These are phyloP conservation scores for Suillus lakei DNA, from an alignment of 768 basidiomycete species.

Conservation along the genomic window DNA sequence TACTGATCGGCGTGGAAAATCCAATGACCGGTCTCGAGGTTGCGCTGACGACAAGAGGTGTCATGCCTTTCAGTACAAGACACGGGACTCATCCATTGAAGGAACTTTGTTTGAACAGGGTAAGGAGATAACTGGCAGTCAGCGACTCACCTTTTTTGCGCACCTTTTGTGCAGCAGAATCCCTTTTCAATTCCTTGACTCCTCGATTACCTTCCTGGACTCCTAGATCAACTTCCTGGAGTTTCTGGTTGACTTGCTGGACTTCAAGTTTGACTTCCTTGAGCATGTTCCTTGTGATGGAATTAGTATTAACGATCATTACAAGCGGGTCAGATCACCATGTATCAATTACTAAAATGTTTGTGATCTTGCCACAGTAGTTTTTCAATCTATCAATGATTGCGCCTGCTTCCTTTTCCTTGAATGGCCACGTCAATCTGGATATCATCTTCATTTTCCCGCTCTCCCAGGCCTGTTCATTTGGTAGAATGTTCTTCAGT, in stretches of 20 bases:
- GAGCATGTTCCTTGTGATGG: background rate
- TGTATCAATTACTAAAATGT: background rate
- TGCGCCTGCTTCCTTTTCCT: background rate
- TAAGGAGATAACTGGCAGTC: background rate
- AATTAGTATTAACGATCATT: background rate
- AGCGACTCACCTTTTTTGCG: background rate
- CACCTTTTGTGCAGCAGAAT: background rate
- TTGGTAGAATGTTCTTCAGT: constrained; percentile 1
- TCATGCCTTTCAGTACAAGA: background rate
- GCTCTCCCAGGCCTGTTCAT: background rate
- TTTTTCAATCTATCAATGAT: background rate
- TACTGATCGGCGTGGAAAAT: background rate
- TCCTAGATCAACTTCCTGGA: background rate
- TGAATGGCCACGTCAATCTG: constrained; percentile 11
- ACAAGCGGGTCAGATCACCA: background rate
- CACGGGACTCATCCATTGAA: background rate
- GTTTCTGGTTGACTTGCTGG: background rate
- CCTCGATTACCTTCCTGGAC: background rate
- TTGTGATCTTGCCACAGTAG: background rate
- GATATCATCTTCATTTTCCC: background rate
- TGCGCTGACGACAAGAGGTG: background rate
- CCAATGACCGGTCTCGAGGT: background rate
- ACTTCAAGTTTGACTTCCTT: background rate
- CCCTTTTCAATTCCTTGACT: background rate
- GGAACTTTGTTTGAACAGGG: background rate